These are phyloP conservation scores for Xerocomellus dryophilus DNA, from an alignment of 768 basidiomycete genomes.

Conservation along the genomic window DNA sequence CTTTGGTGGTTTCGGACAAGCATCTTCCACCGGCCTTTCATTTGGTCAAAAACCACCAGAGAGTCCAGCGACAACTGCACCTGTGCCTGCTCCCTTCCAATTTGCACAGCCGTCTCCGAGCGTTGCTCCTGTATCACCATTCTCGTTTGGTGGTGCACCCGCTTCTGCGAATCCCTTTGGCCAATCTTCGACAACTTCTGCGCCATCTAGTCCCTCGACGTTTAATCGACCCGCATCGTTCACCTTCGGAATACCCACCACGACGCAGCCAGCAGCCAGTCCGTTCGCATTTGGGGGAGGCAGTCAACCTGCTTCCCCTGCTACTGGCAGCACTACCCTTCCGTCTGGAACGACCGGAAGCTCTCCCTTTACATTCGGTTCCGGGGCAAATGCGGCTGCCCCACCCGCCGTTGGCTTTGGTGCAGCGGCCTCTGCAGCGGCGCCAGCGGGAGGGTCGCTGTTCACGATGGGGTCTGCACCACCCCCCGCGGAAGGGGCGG, in stretches of 20 bases:
- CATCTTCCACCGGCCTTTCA: constrained; percentile 40
- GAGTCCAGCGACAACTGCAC: constrained; percentile 38
- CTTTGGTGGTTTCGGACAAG: constrained; percentile 49
- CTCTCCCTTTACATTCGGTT: constrained; percentile 40
- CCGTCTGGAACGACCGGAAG: constrained; percentile 27
- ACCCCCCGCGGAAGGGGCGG: constrained; percentile 34
- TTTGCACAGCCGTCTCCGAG: constrained; percentile 43
- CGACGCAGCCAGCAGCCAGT: constrained; percentile 33
- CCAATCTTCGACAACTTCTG: constrained; percentile 40
- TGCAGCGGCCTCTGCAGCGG: constrained; percentile 34
- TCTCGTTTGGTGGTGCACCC: constrained; percentile 44
- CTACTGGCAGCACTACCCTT: constrained; percentile 36
- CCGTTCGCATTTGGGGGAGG: constrained; percentile 50
- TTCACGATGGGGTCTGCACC: constrained; percentile 65
- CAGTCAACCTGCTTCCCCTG: constrained; percentile 60
- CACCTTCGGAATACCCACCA: constrained; percentile 42
- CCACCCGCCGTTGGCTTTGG: constrained; percentile 42
- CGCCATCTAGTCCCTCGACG: constrained; percentile 57
- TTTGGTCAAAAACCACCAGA: constrained; percentile 46
- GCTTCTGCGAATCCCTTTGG: constrained; percentile 41
- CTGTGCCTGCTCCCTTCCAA: constrained; percentile 43
- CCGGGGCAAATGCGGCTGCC: constrained; percentile 31
- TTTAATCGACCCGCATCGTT: constrained; percentile 49
- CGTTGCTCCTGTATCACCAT: constrained; percentile 39
- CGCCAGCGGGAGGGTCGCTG: constrained; percentile 33